Evolutionary conservation across 139 green algal genomes (phyloP).

Genomic region (Yamagishiella unicocca): DNA sequence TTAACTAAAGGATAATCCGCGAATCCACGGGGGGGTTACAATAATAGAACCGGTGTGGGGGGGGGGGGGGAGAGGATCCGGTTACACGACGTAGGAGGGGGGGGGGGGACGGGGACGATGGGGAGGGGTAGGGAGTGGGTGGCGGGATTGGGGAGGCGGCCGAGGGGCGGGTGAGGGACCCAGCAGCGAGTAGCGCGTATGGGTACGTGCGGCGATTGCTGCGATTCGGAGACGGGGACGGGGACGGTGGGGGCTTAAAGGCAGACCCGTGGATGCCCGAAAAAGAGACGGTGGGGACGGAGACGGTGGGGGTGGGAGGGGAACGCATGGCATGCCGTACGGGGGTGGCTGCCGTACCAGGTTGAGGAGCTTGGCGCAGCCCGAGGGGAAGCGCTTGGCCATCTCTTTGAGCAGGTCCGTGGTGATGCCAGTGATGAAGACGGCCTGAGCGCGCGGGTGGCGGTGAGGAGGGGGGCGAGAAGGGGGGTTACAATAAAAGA

Average conservation of each 20-base stretch:
- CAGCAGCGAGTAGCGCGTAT: too few species aligned
- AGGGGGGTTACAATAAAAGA: neutral
- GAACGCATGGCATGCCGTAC: neutral
- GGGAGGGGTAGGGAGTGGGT: neutral
- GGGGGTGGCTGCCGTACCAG: neutral
- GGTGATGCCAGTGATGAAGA: slow-evolving; percentile 46
- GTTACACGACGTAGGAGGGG: too few species aligned
- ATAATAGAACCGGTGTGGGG: neutral
- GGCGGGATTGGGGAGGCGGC: too few species aligned
- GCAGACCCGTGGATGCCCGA: neutral
- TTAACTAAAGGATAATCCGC: too few species aligned
- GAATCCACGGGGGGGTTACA: too few species aligned
- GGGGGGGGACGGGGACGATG: neutral
- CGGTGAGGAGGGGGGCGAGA: neutral
- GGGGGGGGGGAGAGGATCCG: neutral
- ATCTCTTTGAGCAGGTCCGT: slow-evolving; percentile 45
- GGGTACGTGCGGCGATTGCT: neutral
- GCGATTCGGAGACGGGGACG: neutral
- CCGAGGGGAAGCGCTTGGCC: slow-evolving; percentile 26
- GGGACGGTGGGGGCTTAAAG: neutral
- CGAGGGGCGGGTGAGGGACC: too few species aligned
- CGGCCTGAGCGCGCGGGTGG: neutral
- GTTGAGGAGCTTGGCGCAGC: slow-evolving; percentile 43
- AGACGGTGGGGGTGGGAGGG: neutral
- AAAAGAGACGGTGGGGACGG: neutral